Evolutionary conservation across 352 stramenopile genomes (phyloP).

Genomic region (Pythium aristosporum): DNA sequence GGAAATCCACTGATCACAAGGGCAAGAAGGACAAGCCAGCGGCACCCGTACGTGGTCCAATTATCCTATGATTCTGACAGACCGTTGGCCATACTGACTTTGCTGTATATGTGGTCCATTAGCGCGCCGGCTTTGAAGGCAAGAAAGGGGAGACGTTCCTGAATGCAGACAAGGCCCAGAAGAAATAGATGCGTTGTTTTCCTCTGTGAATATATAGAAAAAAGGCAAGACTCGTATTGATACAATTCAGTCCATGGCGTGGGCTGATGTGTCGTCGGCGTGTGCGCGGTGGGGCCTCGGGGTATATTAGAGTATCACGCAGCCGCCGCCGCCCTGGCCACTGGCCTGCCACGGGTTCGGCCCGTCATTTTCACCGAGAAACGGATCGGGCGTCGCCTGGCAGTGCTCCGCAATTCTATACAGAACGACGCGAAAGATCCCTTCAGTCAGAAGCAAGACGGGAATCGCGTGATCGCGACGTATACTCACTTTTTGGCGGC

Average conservation of each 20-base stretch:
- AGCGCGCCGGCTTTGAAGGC: conserved; percentile 78
- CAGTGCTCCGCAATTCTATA: conserved; percentile 74
- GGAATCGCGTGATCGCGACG: not conserved
- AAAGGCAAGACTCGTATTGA: conserved; percentile 19
- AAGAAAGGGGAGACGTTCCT: conserved; percentile 79
- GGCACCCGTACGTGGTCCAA: conserved; percentile 30
- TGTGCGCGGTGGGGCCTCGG: not conserved
- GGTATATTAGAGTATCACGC: conserved; percentile 50
- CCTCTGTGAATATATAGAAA: conserved; percentile 45
- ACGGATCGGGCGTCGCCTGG: conserved; percentile 66
- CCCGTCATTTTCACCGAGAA: conserved; percentile 73
- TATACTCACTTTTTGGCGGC: conserved; percentile 68
- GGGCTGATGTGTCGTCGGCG: not conserved
- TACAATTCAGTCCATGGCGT: conserved; percentile 2
- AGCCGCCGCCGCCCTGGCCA: conserved; percentile 59
- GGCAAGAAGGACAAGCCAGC: conserved; percentile 33
- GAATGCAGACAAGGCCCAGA: conserved; percentile 41
- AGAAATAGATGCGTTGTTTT: conserved; percentile 30
- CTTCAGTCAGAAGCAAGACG: not conserved
- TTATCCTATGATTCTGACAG: no score
- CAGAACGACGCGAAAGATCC: not conserved
- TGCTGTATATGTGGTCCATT: not conserved
- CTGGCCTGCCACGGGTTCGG: conserved; percentile 74
- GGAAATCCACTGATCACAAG: conserved; percentile 22
- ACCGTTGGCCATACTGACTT: no score